Evolutionary conservation across 495 filamentous ascomycete species (phyloP).

Genomic region (Daldinia decipiens): DNA sequence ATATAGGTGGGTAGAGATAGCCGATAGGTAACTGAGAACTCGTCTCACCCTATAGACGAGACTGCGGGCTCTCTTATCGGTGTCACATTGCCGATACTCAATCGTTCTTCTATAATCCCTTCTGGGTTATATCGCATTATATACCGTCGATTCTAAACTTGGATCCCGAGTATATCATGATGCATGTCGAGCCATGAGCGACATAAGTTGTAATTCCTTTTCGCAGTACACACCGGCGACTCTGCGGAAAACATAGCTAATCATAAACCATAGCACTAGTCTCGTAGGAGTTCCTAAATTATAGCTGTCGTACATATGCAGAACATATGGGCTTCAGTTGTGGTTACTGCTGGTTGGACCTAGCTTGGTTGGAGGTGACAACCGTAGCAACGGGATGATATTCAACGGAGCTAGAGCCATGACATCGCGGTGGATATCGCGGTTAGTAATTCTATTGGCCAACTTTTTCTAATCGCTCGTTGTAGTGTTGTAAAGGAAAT

Average conservation of each 20-base stretch:
- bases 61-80: not conserved
- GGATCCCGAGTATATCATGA: not conserved
- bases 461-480: not conserved
- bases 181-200: not conserved
- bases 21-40: slow-evolving; percentile 12
- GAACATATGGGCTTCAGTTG: slow-evolving; percentile 24
- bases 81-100: not conserved
- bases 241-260: not conserved
- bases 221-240: not conserved
- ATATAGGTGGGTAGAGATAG: slow-evolving; percentile 11
- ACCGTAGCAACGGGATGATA: slow-evolving; percentile 12
- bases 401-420: slow-evolving; percentile 21
- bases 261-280: slow-evolving; percentile 3
- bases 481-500: not conserved
- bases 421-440: slow-evolving; percentile 32
- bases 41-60: slow-evolving; percentile 5
- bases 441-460: slow-evolving; percentile 32
- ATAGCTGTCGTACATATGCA: slow-evolving; percentile 19
- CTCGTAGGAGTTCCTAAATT: not conserved
- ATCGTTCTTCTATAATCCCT: not conserved
- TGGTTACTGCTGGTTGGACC: slow-evolving; percentile 28
- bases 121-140: not conserved
- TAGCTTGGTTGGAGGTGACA: slow-evolving; percentile 11
- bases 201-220: not conserved
- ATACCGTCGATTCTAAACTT: not conserved